Conservation (phyloP, 1,139 yeast genomes). For the Hanseniaspora sp. region DNA sequence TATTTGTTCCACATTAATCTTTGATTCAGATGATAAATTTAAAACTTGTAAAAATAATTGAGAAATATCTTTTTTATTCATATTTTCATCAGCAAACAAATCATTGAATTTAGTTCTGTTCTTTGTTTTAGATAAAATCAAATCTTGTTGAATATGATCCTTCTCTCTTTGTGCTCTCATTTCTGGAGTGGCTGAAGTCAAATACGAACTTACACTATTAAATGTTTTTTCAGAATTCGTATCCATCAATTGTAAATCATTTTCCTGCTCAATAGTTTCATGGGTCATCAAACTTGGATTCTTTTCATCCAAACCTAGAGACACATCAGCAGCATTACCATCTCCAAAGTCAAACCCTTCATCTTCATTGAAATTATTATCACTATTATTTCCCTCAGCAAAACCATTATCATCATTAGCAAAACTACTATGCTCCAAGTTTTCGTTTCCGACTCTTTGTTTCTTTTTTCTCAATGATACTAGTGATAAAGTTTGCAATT, state of each 20-base stretch:
- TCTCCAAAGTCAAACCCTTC: background rate
- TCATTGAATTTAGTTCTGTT: conserved; percentile 2
- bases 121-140: conserved; percentile 9
- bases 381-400: background rate
- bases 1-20: conserved; percentile 9
- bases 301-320: conserved; percentile 6
- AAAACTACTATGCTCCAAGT: too few relatives aligned
- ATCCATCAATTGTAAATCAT: conserved; percentile 8
- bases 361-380: background rate
- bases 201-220: conserved; percentile 12
- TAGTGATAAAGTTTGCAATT: conserved; percentile 6
- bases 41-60: conserved; percentile 11
- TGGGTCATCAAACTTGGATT: background rate
- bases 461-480: conserved; percentile 3
- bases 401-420: background rate
- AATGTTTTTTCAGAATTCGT: conserved; percentile 4
- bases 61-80: conserved; percentile 4
- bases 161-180: conserved; percentile 13
- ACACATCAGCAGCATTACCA: conserved; percentile 1
- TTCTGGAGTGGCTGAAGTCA: conserved; percentile 11
- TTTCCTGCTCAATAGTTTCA: background rate
- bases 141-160: conserved; percentile 14
- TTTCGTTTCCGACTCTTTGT: background rate
- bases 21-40: conserved; percentile 8
- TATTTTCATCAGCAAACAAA: background rate